phyloP scores from a whole-genome alignment of 139 green algal genomes.

The Limnomonas spitsbergensis region DNA sequence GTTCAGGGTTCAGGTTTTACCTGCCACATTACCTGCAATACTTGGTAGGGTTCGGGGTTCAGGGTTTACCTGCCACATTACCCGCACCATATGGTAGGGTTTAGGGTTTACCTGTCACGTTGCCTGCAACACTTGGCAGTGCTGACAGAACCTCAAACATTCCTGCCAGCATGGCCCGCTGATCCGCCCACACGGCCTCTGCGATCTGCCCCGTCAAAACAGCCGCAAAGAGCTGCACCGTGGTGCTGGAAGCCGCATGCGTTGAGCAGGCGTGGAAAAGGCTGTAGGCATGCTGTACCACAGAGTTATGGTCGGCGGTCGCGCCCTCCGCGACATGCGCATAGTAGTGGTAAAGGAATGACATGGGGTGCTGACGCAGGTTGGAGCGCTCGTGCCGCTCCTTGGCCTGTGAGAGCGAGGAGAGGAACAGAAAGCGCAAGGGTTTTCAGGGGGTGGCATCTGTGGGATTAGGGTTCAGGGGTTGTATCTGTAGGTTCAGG shows the following conservation, averaged over 20 bases:
- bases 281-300: neutral
- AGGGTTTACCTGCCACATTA: too few species aligned
- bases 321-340: neutral
- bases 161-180: neutral
- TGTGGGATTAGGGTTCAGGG: too few species aligned
- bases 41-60: too few species aligned
- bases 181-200: neutral
- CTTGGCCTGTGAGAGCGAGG: neutral
- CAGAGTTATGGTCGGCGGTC: neutral
- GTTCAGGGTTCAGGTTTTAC: too few species aligned
- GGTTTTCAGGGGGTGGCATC: too few species aligned
- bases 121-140: too few species aligned
- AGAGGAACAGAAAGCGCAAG: too few species aligned
- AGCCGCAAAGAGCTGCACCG: neutral
- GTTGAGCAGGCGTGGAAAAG: slow-evolving; percentile 3
- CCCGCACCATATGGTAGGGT: too few species aligned
- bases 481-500: too few species aligned
- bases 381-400: neutral
- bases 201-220: neutral
- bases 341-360: slow-evolving; percentile 10
- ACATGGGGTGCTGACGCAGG: neutral
- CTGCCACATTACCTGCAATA: too few species aligned
- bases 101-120: too few species aligned
- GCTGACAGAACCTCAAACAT: neutral
- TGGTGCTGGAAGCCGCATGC: neutral